Conservation (phyloP, 441 rosid species). For the Flueggea neowawraea region DNA sequence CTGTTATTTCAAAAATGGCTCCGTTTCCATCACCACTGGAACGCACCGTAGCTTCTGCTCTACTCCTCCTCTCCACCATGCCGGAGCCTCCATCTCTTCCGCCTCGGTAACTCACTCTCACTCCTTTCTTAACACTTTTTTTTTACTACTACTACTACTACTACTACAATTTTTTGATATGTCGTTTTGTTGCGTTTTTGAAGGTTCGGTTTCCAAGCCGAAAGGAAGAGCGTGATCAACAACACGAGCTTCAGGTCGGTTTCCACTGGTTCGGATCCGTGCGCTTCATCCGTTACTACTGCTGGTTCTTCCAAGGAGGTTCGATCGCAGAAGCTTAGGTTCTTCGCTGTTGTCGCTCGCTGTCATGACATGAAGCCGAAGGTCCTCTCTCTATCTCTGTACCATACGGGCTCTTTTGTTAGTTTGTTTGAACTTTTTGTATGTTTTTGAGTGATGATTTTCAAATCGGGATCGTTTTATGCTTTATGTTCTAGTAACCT, state of each 20-base stretch:
- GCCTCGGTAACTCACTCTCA: conserved; percentile 2
- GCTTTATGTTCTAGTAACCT: no score
- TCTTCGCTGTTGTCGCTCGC: conserved; percentile 33
- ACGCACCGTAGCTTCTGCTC: conserved; percentile 75
- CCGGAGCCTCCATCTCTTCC: conserved; percentile 23
- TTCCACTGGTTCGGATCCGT: conserved; percentile 39
- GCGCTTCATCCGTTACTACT: conserved; percentile 38
- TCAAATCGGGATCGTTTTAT: no score
- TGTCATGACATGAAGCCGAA: conserved; percentile 47
- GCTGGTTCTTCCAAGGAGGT: conserved; percentile 27
- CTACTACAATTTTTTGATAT: neutral
- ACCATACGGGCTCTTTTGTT: neutral
- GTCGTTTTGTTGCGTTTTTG: neutral
- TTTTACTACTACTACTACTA: no score
- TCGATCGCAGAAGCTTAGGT: conserved; percentile 28
- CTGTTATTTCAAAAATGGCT: conserved; percentile 20
- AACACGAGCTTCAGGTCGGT: conserved; percentile 28
- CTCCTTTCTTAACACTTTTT: neutral
- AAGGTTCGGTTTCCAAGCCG: conserved; percentile 24
- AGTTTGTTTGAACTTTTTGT: neutral
- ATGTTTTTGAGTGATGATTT: no score
- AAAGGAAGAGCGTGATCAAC: conserved; percentile 21
- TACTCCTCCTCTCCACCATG: conserved; percentile 62
- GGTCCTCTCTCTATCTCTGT: conserved; percentile 23
- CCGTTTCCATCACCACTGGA: conserved; percentile 68